Percentiles rank a stretch among this genome's conserved stretches.
Evolutionary conservation across 257 asterid genomes (phyloP).

Genomic region (Coffea eugenioides): DNA sequence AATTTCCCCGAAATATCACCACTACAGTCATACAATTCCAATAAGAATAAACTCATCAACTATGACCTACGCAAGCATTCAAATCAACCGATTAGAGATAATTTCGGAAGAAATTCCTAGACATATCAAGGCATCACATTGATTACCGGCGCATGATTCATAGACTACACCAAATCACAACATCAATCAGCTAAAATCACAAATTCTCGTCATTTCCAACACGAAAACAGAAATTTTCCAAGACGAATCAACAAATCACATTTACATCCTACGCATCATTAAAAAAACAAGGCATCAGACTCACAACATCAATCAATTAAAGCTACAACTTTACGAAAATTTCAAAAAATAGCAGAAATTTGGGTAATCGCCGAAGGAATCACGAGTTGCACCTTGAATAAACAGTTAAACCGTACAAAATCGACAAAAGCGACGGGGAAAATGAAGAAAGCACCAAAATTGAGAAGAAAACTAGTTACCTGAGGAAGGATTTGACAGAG

Average conservation of each 20-base stretch:
- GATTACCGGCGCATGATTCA: neutral
- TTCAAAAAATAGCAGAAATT: neutral
- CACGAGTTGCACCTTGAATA: neutral
- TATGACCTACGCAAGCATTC: neutral
- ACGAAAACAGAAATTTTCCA: neutral
- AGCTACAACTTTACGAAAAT: neutral
- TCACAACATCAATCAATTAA: neutral
- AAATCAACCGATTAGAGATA: neutral
- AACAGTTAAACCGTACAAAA: neutral
- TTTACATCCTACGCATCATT: neutral
- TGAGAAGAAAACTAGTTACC: constrained; percentile 6
- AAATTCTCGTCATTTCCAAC: too few relatives aligned
- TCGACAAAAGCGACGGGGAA: neutral
- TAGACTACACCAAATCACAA: neutral
- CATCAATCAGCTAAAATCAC: neutral
- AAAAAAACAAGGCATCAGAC: neutral
- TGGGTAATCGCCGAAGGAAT: neutral
- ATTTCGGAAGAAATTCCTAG: neutral
- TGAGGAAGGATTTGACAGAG: neutral
- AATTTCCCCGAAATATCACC: neutral
- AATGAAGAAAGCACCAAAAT: neutral
- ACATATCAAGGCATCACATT: neutral
- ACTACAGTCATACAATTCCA: neutral
- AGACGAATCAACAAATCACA: too few relatives aligned
- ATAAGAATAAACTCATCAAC: neutral